Conservation (phyloP, 2,329 filamentous ascomycete species). For the Colletotrichum nymphaeae region DNA sequence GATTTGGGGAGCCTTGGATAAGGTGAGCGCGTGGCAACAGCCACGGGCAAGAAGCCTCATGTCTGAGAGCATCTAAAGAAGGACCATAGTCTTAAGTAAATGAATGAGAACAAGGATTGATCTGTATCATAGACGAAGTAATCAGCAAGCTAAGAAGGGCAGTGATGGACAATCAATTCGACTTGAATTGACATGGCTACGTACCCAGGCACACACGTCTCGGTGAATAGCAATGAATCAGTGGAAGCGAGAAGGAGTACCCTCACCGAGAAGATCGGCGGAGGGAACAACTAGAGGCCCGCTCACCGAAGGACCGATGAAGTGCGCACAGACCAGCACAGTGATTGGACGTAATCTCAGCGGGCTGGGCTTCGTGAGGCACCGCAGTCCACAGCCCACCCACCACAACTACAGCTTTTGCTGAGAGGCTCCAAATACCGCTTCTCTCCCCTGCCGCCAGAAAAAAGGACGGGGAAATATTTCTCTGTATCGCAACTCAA, state of each 20-base stretch:
- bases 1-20: background rate
- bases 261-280: background rate
- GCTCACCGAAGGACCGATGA: background rate
- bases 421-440: slow-evolving; percentile 32
- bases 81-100: background rate
- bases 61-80: background rate
- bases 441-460: slow-evolving; percentile 10
- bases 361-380: slow-evolving; percentile 35
- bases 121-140: background rate
- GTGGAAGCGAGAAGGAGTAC: no score
- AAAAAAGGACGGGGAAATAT: slow-evolving; percentile 4
- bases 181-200: background rate
- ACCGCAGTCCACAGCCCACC: slow-evolving; percentile 31
- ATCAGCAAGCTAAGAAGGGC: background rate
- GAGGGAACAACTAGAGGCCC: slow-evolving; percentile 4
- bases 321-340: slow-evolving; percentile 7
- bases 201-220: background rate
- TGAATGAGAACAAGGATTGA: no score
- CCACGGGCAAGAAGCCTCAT: background rate
- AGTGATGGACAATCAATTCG: background rate
- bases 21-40: background rate
- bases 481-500: slow-evolving; percentile 3
- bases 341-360: slow-evolving; percentile 29
- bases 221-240: background rate
- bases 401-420: slow-evolving; percentile 35